phyloP scores from a whole-genome alignment of 495 filamentous ascomycete genomes.

The Xylaria intraflava region DNA sequence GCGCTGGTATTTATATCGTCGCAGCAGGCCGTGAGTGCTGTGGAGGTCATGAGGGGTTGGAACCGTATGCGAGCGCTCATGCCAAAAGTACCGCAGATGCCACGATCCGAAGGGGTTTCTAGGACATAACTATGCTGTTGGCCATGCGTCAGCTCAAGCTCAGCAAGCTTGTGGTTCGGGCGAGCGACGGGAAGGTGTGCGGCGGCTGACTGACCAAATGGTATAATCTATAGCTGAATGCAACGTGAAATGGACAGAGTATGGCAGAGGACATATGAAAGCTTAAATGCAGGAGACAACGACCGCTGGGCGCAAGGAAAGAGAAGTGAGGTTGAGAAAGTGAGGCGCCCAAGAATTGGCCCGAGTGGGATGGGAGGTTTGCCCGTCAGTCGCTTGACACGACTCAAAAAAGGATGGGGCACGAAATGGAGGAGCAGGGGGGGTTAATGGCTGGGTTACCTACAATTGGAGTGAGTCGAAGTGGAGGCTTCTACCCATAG shows the following conservation, averaged over 20 bases:
- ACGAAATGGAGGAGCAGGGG: not conserved
- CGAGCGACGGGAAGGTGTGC: constrained; percentile 17
- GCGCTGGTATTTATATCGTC: constrained; percentile 25
- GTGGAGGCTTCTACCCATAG: too few relatives aligned
- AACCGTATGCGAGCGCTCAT: constrained; percentile 22
- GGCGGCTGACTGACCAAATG: constrained; percentile 27
- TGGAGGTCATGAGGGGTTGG: constrained; percentile 10
- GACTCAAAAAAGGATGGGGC: not conserved
- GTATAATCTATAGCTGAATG: not conserved
- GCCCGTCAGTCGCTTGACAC: not conserved
- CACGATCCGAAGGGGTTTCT: constrained; percentile 31
- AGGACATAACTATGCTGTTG: constrained; percentile 38
- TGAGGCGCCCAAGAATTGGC: constrained; percentile 31
- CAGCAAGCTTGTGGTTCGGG: not conserved
- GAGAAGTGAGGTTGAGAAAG: constrained; percentile 27
- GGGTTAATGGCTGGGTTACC: too few relatives aligned
- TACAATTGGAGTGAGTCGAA: too few relatives aligned
- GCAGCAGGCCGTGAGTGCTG: constrained; percentile 2
- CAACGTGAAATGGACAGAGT: not conserved
- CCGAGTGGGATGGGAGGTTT: constrained; percentile 6
- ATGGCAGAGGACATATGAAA: constrained; percentile 5
- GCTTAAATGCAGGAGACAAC: constrained; percentile 26
- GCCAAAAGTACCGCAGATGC: constrained; percentile 30
- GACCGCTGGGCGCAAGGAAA: constrained; percentile 16
- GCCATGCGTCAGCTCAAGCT: constrained; percentile 33